A percentile compares a stretch with the other conserved stretches of the same genome.
Evolutionary conservation across 352 stramenopile species (phyloP).

Genomic region (Globisporangium nodosum): DNA sequence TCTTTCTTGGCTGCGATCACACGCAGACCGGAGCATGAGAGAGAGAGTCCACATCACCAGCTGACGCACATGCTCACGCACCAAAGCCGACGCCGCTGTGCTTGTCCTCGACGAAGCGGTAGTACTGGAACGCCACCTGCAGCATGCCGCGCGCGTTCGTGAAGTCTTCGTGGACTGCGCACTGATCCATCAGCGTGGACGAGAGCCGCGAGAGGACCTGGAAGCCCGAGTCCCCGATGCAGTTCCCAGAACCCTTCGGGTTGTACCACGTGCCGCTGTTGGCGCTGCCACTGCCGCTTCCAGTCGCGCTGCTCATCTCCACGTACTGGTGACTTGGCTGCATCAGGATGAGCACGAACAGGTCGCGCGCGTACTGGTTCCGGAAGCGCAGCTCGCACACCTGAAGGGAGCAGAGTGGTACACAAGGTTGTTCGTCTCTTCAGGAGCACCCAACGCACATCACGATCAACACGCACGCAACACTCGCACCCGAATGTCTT

Average conservation of each 20-base stretch:
- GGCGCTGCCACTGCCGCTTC: slow-evolving; percentile 8
- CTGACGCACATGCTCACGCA: slow-evolving; percentile 16
- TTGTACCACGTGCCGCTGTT: slow-evolving; percentile 54
- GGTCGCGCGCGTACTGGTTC: slow-evolving; percentile 56
- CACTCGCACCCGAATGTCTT: slow-evolving; percentile 46
- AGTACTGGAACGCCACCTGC: slow-evolving; percentile 76
- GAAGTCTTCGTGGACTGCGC: slow-evolving; percentile 71
- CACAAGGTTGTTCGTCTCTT: no score
- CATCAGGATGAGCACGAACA: slow-evolving; percentile 86
- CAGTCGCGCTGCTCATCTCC: slow-evolving; percentile 28
- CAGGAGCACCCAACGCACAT: not conserved
- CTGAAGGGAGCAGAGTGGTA: slow-evolving; percentile 12
- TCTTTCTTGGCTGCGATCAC: slow-evolving; percentile 63
- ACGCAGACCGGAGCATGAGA: not conserved
- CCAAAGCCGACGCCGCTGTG: slow-evolving; percentile 67
- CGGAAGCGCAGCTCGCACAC: slow-evolving; percentile 63
- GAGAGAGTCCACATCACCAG: not conserved
- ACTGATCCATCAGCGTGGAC: slow-evolving; percentile 67
- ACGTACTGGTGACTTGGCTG: slow-evolving; percentile 75
- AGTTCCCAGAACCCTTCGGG: slow-evolving; percentile 76
- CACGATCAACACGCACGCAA: not conserved
- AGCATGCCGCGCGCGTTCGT: slow-evolving; percentile 73
- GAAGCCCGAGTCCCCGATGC: slow-evolving; percentile 67
- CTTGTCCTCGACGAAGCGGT: slow-evolving; percentile 75
- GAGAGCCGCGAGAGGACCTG: slow-evolving; percentile 49